phyloP scores from a whole-genome alignment of 148 eudicot species.

The Amaranthus palmeri region DNA sequence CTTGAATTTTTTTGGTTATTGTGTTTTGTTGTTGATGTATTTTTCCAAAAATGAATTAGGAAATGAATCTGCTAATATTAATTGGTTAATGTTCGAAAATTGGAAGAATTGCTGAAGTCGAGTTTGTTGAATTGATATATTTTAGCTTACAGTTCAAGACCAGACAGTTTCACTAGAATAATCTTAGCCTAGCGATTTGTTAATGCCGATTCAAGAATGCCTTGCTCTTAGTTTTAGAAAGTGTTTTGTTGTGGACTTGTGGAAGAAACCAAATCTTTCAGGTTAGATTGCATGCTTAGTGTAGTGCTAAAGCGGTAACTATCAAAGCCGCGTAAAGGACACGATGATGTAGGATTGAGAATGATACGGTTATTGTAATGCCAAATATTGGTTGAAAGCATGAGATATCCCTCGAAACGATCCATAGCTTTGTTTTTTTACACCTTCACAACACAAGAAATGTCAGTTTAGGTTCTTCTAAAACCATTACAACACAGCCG shows the following conservation, averaged over 20 bases:
- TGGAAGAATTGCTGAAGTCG: background rate
- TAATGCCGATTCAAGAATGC: background rate
- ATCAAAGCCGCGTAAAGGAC: no score
- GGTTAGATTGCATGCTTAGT: no score
- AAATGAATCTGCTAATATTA: background rate
- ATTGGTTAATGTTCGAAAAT: background rate
- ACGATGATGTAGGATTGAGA: no score
- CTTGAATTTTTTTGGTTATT: background rate
- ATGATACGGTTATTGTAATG: no score
- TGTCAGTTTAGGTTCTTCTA: no score
- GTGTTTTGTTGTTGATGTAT: background rate
- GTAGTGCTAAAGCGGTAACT: no score
- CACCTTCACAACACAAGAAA: no score
- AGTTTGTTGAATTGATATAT: background rate
- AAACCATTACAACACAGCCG: no score
- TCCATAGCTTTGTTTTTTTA: no score
- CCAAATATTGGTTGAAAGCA: no score
- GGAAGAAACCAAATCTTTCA: no score
- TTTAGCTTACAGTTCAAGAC: background rate
- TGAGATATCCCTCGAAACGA: no score
- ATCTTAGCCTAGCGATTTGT: background rate
- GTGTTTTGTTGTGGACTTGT: background rate
- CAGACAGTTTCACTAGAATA: background rate
- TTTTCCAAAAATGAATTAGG: background rate
- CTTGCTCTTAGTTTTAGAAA: background rate